These are phyloP conservation scores for Geotrichum candidum DNA, from an alignment of 1,139 yeast species.

Conservation along the genomic window DNA sequence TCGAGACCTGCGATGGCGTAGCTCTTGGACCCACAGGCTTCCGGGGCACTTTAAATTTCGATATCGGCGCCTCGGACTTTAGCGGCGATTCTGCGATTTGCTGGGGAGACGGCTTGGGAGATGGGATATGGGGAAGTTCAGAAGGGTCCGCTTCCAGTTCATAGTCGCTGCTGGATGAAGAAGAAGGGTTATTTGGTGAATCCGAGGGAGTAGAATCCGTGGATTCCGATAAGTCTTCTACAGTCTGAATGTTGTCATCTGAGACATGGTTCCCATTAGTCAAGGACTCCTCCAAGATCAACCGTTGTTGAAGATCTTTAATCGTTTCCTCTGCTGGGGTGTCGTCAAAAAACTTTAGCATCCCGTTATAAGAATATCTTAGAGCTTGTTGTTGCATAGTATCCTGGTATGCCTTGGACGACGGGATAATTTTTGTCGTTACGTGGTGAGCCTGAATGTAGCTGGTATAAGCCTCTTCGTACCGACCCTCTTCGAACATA, in stretches of 20 bases:
- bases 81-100: neutral
- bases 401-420: constrained; percentile 13
- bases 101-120: neutral
- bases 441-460: constrained; percentile 18
- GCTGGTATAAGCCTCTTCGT: constrained; percentile 16
- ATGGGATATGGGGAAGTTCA: neutral
- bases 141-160: neutral
- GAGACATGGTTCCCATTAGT: neutral
- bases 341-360: constrained; percentile 5
- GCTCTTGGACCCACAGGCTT: neutral
- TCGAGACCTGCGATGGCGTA: neutral
- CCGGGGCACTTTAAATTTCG: neutral
- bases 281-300: neutral
- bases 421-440: constrained; percentile 17
- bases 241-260: neutral
- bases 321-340: neutral
- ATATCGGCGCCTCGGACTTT: neutral
- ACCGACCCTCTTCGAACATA: constrained; percentile 7
- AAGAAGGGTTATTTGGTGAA: neutral
- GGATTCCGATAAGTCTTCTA: neutral
- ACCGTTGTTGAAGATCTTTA: constrained; percentile 2
- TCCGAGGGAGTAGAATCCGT: neutral
- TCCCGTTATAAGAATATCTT: constrained; percentile 6
- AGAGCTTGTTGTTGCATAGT: constrained; percentile 13
- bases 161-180: neutral